Evolutionary conservation across 805 yeast genomes (phyloP).

Genomic region (Kuraishia hungarica): DNA sequence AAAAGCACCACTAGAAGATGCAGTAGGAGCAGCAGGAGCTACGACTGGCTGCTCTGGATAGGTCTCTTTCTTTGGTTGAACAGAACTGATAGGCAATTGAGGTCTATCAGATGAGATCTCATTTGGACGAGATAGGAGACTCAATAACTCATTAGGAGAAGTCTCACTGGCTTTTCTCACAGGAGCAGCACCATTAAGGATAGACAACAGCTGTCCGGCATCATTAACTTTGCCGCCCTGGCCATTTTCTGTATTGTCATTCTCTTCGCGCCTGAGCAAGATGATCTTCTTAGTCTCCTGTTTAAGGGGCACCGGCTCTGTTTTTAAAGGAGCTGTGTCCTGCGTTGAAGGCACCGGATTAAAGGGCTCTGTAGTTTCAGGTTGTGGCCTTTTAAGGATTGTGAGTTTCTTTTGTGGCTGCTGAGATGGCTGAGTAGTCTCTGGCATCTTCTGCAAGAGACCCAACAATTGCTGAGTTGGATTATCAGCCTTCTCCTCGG

Average conservation of each 20-base stretch:
- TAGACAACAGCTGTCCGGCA: neutral
- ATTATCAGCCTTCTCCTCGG: neutral
- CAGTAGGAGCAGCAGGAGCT: neutral
- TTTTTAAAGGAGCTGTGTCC: neutral
- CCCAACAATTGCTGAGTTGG: neutral
- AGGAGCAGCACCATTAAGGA: neutral
- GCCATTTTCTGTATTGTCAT: neutral
- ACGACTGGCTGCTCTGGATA: neutral
- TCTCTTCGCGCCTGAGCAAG: conserved; percentile 2
- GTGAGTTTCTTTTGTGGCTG: conserved; percentile 5
- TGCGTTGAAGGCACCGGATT: too few relatives aligned
- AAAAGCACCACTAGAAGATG: neutral
- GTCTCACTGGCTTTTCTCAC: neutral
- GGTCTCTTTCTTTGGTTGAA: neutral
- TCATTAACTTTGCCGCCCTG: neutral
- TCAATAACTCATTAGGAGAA: neutral
- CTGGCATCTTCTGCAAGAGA: neutral
- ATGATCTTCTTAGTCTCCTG: conserved; percentile 1
- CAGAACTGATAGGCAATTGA: neutral
- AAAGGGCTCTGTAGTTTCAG: too few relatives aligned
- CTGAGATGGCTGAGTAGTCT: neutral
- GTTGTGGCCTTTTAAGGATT: conserved; percentile 7
- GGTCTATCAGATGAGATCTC: neutral
- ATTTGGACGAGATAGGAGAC: neutral
- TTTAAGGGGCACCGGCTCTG: neutral